These are phyloP conservation scores for Retiboletus fuscus DNA, from an alignment of 1,284 basidiomycete genomes.

Conservation along the genomic window DNA sequence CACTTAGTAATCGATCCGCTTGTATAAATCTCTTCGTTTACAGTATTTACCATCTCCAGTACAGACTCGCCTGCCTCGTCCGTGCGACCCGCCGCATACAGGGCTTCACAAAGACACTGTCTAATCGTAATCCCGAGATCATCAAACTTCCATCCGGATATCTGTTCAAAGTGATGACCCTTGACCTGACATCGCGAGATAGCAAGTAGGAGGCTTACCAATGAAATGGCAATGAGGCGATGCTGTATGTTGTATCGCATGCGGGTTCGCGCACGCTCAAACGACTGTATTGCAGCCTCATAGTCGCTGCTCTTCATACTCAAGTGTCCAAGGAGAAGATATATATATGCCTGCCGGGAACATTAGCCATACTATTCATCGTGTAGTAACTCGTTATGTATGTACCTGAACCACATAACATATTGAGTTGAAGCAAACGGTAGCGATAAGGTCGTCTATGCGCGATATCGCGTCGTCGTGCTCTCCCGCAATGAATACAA, in stretches of 20 bases:
- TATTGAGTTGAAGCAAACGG: neutral
- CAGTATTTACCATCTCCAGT: neutral
- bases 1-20: neutral
- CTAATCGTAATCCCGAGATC: too few relatives aligned
- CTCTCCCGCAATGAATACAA: constrained; percentile 14
- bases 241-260: neutral
- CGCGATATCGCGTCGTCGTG: constrained; percentile 12
- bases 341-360: constrained; percentile 15
- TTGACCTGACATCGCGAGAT: neutral
- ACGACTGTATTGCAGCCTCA: constrained; percentile 12
- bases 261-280: neutral
- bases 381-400: too few relatives aligned
- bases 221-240: neutral
- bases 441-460: constrained; percentile 6
- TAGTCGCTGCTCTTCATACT: neutral
- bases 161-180: neutral
- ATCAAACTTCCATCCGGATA: constrained; percentile 32
- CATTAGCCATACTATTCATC: neutral
- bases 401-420: constrained; percentile 13
- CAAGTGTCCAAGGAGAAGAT: constrained; percentile 8
- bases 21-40: neutral
- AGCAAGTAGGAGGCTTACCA: neutral
- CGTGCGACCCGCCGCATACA: constrained; percentile 2
- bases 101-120: too few relatives aligned
- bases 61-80: constrained; percentile 10